phyloP scores from a whole-genome alignment of 2,329 filamentous ascomycete species.

The Graphilbum fragrans region DNA sequence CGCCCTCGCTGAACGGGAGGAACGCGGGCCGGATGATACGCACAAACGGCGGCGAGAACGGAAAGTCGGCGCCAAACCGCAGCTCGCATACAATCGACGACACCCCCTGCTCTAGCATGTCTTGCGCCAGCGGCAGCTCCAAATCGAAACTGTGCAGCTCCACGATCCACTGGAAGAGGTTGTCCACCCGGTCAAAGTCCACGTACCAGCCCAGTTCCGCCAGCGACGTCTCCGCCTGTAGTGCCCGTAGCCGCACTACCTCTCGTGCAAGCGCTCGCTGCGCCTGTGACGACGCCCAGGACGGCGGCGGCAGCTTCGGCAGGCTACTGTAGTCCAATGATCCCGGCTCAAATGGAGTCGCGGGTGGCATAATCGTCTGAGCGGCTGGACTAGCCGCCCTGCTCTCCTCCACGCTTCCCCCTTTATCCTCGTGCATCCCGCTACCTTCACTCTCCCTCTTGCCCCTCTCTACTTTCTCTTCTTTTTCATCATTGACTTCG shows the following conservation, averaged over 20 bases:
- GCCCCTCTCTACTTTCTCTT: too few species aligned
- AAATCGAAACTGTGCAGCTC: conserved; percentile 74
- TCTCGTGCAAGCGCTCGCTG: conserved; percentile 53
- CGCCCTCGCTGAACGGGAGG: conserved; percentile 55
- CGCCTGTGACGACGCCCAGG: conserved; percentile 49
- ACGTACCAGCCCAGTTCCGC: conserved; percentile 77
- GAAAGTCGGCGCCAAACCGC: conserved; percentile 66
- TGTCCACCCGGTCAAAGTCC: conserved; percentile 51
- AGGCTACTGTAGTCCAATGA: conserved; percentile 49
- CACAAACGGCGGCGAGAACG: conserved; percentile 71
- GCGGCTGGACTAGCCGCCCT: too few species aligned
- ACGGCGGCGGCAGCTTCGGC: conserved; percentile 51
- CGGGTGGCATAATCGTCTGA: too few species aligned
- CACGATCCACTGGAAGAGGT: conserved; percentile 85
- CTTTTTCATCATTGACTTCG: too few species aligned
- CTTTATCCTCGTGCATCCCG: not conserved
- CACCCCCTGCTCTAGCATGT: conserved; percentile 53
- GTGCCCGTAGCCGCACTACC: conserved; percentile 48
- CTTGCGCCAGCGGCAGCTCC: conserved; percentile 54
- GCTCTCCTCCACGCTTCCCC: too few species aligned
- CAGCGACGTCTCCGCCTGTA: conserved; percentile 46
- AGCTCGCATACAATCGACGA: conserved; percentile 69
- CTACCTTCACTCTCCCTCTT: too few species aligned
- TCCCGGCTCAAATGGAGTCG: conserved; percentile 50
- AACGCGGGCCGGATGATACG: conserved; percentile 74